These are phyloP conservation scores for Blastobotrys serpentis DNA, from an alignment of 1,139 yeast genomes.

Conservation along the genomic window DNA sequence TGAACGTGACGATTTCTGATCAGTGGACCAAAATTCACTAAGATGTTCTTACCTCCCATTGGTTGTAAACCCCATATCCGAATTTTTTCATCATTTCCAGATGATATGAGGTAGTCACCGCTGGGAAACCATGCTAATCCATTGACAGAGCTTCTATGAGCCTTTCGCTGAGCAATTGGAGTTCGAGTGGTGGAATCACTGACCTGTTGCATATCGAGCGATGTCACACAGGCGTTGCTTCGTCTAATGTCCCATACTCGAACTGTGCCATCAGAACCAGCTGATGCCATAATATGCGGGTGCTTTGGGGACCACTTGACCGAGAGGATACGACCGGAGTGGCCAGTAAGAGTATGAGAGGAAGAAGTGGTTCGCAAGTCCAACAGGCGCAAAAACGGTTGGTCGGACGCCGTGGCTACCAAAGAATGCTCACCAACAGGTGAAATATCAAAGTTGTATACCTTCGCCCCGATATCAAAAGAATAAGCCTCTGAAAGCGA, in stretches of 20 bases:
- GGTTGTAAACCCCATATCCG: conserved; percentile 66
- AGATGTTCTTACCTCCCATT: conserved; percentile 53
- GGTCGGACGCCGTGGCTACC: conserved; percentile 70
- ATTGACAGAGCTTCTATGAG: conserved; percentile 75
- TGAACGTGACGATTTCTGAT: conserved; percentile 59
- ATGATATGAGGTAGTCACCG: conserved; percentile 58
- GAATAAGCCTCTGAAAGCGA: conserved; percentile 60
- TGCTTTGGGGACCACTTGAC: conserved; percentile 78
- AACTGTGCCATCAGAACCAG: conserved; percentile 66
- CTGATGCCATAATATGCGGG: conserved; percentile 62
- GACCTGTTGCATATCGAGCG: conserved; percentile 50
- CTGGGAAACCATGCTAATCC: conserved; percentile 67
- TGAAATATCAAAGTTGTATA: conserved; percentile 42
- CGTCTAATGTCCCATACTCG: conserved; percentile 74
- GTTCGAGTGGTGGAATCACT: conserved; percentile 24
- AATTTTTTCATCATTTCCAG: conserved; percentile 76
- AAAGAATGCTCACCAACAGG: conserved; percentile 48
- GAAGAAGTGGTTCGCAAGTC: conserved; percentile 72
- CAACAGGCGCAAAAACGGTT: conserved; percentile 63
- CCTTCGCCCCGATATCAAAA: conserved; percentile 50
- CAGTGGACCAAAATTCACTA: conserved; percentile 75
- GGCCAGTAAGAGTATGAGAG: conserved; percentile 68
- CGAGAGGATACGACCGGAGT: conserved; percentile 59
- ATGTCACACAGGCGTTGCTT: conserved; percentile 61
- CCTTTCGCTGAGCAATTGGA: conserved; percentile 43